Evolutionary conservation across 1,139 yeast species (phyloP).

Genomic region (Arxiozyma slooffiae): DNA sequence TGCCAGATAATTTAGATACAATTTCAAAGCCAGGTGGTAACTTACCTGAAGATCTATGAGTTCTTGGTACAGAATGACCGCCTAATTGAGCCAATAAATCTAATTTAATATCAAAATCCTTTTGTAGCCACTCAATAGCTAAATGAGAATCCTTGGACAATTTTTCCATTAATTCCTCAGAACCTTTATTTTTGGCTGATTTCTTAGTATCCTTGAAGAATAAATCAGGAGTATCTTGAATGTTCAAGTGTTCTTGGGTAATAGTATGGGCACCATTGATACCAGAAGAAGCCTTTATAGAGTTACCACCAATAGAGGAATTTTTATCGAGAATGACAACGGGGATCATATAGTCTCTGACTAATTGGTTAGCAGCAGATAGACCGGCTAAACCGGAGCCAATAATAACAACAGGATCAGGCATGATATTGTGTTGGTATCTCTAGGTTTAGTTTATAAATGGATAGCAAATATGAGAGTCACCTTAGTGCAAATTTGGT

Average conservation of each 20-base stretch:
- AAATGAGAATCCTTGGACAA: constrained; percentile 39
- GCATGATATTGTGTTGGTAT: not conserved
- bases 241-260: constrained; percentile 44
- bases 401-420: constrained; percentile 46
- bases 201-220: constrained; percentile 56
- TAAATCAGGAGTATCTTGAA: constrained; percentile 46
- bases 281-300: constrained; percentile 75
- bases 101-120: constrained; percentile 48
- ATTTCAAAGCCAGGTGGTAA: constrained; percentile 73
- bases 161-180: constrained; percentile 35
- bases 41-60: constrained; percentile 57
- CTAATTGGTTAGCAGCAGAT: constrained; percentile 62
- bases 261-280: constrained; percentile 66
- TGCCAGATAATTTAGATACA: constrained; percentile 50
- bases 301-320: constrained; percentile 62
- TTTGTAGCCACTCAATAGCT: constrained; percentile 67
- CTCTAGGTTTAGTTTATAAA: not conserved
- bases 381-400: constrained; percentile 80
- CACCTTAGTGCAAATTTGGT: no score
- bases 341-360: constrained; percentile 41
- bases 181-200: constrained; percentile 57
- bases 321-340: constrained; percentile 55
- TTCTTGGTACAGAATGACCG: constrained; percentile 65
- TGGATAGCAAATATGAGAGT: no score
- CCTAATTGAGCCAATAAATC: constrained; percentile 62